These are phyloP conservation scores for Thraustotheca clavata DNA, from an alignment of 352 stramenopile genomes.

Conservation along the genomic window DNA sequence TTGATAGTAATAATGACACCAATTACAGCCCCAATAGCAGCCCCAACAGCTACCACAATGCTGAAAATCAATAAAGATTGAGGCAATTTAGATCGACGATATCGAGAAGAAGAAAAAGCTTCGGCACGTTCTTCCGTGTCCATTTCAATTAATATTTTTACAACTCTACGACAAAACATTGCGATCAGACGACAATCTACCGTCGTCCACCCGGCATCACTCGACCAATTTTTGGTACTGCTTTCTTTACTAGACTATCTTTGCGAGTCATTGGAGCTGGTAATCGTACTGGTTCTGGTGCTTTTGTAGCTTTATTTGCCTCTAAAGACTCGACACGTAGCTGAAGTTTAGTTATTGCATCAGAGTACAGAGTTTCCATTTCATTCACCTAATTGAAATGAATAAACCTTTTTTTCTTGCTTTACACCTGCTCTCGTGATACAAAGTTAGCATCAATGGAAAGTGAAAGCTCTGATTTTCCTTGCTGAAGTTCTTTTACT, in stretches of 20 bases:
- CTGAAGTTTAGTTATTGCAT: conserved; percentile 63
- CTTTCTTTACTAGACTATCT: conserved; percentile 18
- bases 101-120: too few species aligned
- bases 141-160: too few species aligned
- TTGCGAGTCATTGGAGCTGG: neutral
- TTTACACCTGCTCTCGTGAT: conserved; percentile 40
- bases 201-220: conserved; percentile 31
- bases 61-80: neutral
- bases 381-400: too few species aligned
- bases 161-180: too few species aligned
- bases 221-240: conserved; percentile 47
- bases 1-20: neutral
- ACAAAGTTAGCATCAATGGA: conserved; percentile 48
- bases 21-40: neutral
- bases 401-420: too few species aligned
- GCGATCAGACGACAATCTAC: too few species aligned
- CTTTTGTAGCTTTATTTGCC: conserved; percentile 25
- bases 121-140: too few species aligned
- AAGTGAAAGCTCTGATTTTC: conserved; percentile 31
- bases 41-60: neutral
- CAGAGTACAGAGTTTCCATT: conserved; percentile 65
- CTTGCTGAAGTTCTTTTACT: conserved; percentile 28
- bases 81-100: too few species aligned
- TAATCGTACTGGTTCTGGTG: neutral
- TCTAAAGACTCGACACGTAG: conserved; percentile 50